Conservation (phyloP, 768 basidiomycete species). For the Lentinus tigrinus region DNA sequence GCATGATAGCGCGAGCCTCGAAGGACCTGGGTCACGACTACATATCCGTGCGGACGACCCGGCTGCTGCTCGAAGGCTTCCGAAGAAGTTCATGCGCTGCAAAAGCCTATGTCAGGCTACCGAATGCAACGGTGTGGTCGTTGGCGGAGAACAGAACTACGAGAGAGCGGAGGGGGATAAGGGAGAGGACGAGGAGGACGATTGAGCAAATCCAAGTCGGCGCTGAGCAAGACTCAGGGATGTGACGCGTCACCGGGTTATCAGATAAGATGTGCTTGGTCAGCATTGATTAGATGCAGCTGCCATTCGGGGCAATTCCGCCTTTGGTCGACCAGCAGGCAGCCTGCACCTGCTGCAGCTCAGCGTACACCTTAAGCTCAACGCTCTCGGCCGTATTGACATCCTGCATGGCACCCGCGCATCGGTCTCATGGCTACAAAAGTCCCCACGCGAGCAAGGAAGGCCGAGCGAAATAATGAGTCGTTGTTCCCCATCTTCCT, state of each 20-base stretch:
- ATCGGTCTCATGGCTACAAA: neutral
- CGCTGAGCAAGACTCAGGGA: slow-evolving; percentile 11
- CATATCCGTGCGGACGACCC: slow-evolving; percentile 24
- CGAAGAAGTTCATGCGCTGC: slow-evolving; percentile 27
- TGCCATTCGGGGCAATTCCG: neutral
- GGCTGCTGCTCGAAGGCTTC: slow-evolving; percentile 20
- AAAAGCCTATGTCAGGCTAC: slow-evolving; percentile 8
- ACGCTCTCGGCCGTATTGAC: neutral
- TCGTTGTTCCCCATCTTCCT: slow-evolving; percentile 20
- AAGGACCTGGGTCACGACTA: slow-evolving; percentile 27
- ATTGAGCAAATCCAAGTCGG: slow-evolving; percentile 11
- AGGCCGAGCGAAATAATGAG: slow-evolving; percentile 23
- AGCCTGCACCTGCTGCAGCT: too few species aligned
- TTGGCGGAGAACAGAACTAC: neutral
- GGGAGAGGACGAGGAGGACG: slow-evolving; percentile 4
- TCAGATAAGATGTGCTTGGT: slow-evolving; percentile 4
- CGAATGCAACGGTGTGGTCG: neutral
- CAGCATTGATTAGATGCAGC: neutral
- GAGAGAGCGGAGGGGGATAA: neutral
- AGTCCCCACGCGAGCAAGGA: neutral
- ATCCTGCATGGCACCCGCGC: neutral
- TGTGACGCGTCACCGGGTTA: slow-evolving; percentile 18
- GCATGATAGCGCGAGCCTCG: slow-evolving; percentile 9
- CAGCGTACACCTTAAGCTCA: too few species aligned
- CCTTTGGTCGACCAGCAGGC: neutral